Conservation (phyloP, 495 filamentous ascomycete species). For the Penicillium samsonianum region DNA sequence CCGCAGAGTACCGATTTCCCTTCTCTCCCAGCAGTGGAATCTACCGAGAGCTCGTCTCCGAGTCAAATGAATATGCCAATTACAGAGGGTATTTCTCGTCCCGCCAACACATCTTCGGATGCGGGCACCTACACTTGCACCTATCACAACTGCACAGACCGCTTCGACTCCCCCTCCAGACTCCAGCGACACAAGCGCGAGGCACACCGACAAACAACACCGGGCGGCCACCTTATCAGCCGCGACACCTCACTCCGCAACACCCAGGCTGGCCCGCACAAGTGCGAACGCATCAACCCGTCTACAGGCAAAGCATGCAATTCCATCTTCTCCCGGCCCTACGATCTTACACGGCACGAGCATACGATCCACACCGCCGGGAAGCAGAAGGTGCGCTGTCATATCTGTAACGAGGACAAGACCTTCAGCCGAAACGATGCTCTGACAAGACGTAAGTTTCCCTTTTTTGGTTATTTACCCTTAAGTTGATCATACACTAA, state of each 20-base stretch:
- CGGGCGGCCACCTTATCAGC: conserved; percentile 42
- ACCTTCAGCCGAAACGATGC: conserved; percentile 92
- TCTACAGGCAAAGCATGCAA: conserved; percentile 96
- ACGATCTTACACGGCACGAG: conserved; percentile 96
- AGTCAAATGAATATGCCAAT: conserved; percentile 31
- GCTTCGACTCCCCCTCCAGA: conserved; percentile 83
- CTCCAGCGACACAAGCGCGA: conserved; percentile 97
- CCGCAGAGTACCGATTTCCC: conserved; percentile 62
- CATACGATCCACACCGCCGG: conserved; percentile 95
- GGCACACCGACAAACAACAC: conserved; percentile 70
- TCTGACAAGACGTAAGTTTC: conserved; percentile 63
- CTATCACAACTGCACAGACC: conserved; percentile 83
- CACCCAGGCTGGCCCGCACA: conserved; percentile 85
- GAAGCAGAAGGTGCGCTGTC: conserved; percentile 95
- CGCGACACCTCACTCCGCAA: conserved; percentile 63
- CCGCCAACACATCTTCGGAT: conserved; percentile 66
- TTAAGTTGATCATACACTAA: conserved; percentile 10
- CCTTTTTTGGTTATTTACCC: not conserved
- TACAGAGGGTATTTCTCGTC: conserved; percentile 48
- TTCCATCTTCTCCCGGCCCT: conserved; percentile 93
- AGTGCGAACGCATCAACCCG: conserved; percentile 89
- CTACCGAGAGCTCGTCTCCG: conserved; percentile 47
- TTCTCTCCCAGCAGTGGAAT: conserved; percentile 64
- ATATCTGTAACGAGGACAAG: conserved; percentile 95
- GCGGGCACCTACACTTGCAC: conserved; percentile 93